Base-by-base conservation (phyloP, 1,139 yeast genomes). In the Candida frijolesensis region DNA sequence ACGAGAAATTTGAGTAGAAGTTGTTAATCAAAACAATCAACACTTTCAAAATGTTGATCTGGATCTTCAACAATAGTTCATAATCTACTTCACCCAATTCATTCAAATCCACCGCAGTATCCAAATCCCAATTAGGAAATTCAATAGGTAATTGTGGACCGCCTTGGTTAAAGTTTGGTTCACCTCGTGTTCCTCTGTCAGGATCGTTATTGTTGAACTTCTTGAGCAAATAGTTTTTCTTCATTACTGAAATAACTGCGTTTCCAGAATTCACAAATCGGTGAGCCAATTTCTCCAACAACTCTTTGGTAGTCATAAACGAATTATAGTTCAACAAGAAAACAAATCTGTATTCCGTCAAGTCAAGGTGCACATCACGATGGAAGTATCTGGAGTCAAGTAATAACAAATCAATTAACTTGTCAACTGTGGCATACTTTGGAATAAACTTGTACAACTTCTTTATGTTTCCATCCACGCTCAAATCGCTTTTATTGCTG, bases 41-140 rank as follows among this genome's bases (percentile, higher is more conserved):
- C 1, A 91, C 89, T 62, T 89, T 96, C 55, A 91, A 72, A 42
- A 91, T 84, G 47, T 96, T 96, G 49, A 87, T 79, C 62, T 91
- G 96, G 49, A 91, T 88, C 63, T 86, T 72, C 79, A 58, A 84
- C 79, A 64, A 84, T 74, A 70, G 79, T 72, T 61, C 82, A 72
- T 87, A 76, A 56, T 76, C 80, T 34, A 76, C 79, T 42, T 73
- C 76, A 0, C 80, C 81, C 47, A 75, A 64, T 37, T 68, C 72
- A 40, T 64, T 64, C 51, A 75, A 60, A 49, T 74, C 71, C 18
- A 73, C 70, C 4, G 64, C 59, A 1, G 65, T 60, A 53, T 76
- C 80, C 25, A 69, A 57, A 15, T 66, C 64, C 92, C 92, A 87
- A 55, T 75, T 74, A 1, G 87, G 87, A 57, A 78, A 80, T 15